Conservation (phyloP, 768 basidiomycete species). For the Phylloporus arenicola region DNA sequence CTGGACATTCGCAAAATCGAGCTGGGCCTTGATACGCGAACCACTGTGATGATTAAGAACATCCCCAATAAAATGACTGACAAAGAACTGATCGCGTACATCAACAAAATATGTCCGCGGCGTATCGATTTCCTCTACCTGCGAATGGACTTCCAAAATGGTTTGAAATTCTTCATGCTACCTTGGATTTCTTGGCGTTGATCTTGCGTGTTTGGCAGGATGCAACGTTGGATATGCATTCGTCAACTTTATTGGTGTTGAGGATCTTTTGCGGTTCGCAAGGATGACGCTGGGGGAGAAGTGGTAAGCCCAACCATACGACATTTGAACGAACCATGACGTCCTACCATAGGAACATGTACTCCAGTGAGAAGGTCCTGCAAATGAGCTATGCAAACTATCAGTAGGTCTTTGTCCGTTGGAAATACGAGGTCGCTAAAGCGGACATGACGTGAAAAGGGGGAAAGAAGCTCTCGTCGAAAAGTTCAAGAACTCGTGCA, state of each 20-base stretch:
- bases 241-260: slow-evolving; percentile 80
- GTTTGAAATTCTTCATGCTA: slow-evolving; percentile 33
- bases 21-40: slow-evolving; percentile 71
- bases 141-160: slow-evolving; percentile 80
- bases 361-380: slow-evolving; percentile 83
- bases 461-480: slow-evolving; percentile 88
- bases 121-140: slow-evolving; percentile 84
- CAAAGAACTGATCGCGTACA: slow-evolving; percentile 61
- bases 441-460: slow-evolving; percentile 32
- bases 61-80: slow-evolving; percentile 91
- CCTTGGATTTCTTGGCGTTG: not conserved
- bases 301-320: slow-evolving; percentile 47
- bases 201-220: slow-evolving; percentile 35
- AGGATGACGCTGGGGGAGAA: slow-evolving; percentile 70
- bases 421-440: slow-evolving; percentile 5
- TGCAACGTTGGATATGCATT: slow-evolving; percentile 83
- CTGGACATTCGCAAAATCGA: slow-evolving; percentile 70
- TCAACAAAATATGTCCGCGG: slow-evolving; percentile 66
- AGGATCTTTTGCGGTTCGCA: slow-evolving; percentile 73
- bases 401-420: slow-evolving; percentile 53
- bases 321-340: slow-evolving; percentile 3
- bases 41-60: slow-evolving; percentile 88
- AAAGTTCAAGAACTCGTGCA: slow-evolving; percentile 87
- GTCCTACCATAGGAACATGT: slow-evolving; percentile 67
- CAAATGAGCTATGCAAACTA: slow-evolving; percentile 93